Evolutionary conservation across 2,329 filamentous ascomycete species (phyloP), one percentile per base, ranked within the genome.

Genomic region (Clarireedia monteithiana): DNA sequence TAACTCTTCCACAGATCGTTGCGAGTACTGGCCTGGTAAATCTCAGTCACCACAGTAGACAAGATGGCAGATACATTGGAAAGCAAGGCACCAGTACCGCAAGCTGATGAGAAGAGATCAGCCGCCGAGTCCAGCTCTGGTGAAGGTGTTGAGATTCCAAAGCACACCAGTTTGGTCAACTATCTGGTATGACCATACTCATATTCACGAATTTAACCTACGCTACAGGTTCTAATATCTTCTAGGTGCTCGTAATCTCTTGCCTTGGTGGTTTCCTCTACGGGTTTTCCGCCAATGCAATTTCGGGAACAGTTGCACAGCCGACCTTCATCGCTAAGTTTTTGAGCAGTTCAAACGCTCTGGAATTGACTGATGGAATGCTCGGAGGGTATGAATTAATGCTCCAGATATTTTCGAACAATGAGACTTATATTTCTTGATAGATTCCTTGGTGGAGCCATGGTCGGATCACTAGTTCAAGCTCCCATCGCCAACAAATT

Each of bases 271-370:
- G 50, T 5, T 53, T 53, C 4, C 30, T 53, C 7, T 53, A 47
- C 24, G 50, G 50, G 2, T 53, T 53, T 3, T 17, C 50, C 10
- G 50, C 50, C 27, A 53, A 53, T 4, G 42, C 50, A 12, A 53
- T 53, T 4, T 38, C 50, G 17, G 50, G 50, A 23, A 26, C 50
- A 26, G 50, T 53, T 3, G 42, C 50, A 14, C 50, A 47, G 24
- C 50, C 50, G 24, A 53, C 50, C 6, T 53, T 53, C 26, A 53
- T 53, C 15, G 27, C 50, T 24, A 53, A 47, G 6, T 53, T 53
- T 39, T 39, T 47, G 40, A 53, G 27, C 1, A 23, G 45, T n/a
- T 47, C 42, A 23, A 20, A 53, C 12, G 50, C 50, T 53, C 30
- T 47, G 14, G 40, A 53, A 20, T 45, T 53, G 20, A 47, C 9